Evolutionary conservation across 179 eudicot species (phyloP), one percentile per base, ranked within the genome.

Genomic region (Vitellaria paradoxa): DNA sequence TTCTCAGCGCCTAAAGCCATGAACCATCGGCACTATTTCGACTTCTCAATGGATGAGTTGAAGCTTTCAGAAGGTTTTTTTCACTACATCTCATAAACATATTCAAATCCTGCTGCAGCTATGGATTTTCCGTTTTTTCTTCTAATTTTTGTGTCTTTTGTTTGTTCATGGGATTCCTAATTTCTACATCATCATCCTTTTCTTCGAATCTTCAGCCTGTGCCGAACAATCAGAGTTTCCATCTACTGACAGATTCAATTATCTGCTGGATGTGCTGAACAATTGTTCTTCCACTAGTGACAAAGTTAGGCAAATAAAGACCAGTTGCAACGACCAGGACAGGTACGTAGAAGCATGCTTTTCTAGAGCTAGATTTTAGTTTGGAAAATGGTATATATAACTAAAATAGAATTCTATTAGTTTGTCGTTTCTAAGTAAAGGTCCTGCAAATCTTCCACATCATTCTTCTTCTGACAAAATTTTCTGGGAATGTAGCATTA

Each of bases 251-350:
- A 76, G 64, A 14, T 79, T 79, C 69, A 85, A 75, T 81, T 69
- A 74, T 70, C 75, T 85, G 62, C 64, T 85, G 14, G 83, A 82
- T 61, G 83, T 82, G 72, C 76, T 81, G 52, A 81, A 80, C 75
- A 76, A 73, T 73, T 85, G 83, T 9, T 82, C 86, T 7, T 47
- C 78, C 20, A 81, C 61, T 52, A 85, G 79, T 14, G 83, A 83
- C 50, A 81, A 75, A 26, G 61, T 65, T 60, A 76, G 77, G 81
- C 75, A 73, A n/a, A 69, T 79, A 68, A 78, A 56, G 49, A 77
- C 83, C 73, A 71, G 72, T 45, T 78, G 62, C 52, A 71, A 50
- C 63, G 89, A 87, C 14, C 84, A 78, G 30, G 88, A 82, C 24
- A 87, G 89, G 92, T 89, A 80, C 13, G 49, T 65, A 23, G 45